These are phyloP conservation scores for Thelonectria olida DNA, from an alignment of 2,329 filamentous ascomycete species.

Conservation along the genomic window DNA sequence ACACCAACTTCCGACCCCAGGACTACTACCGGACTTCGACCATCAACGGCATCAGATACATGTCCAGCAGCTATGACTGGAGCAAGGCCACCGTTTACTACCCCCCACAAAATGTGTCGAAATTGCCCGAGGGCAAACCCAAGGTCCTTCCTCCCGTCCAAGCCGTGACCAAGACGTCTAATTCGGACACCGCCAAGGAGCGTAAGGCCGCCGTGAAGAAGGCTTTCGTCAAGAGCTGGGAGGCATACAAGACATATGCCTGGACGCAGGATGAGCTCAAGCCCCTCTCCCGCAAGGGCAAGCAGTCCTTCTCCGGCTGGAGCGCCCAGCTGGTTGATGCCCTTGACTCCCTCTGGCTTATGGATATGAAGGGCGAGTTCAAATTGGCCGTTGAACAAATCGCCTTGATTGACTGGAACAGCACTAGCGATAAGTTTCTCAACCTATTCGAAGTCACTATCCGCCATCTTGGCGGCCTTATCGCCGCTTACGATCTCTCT, in stretches of 20 bases:
- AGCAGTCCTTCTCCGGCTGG: slow-evolving; percentile 62
- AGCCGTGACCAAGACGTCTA: slow-evolving; percentile 49
- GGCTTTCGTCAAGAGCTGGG: slow-evolving; percentile 58
- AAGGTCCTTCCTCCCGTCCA: slow-evolving; percentile 55
- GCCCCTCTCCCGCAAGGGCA: slow-evolving; percentile 57
- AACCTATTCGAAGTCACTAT: slow-evolving; percentile 73
- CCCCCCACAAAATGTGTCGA: slow-evolving; percentile 43
- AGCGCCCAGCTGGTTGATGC: slow-evolving; percentile 68
- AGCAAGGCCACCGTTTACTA: slow-evolving; percentile 44
- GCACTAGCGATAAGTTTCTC: slow-evolving; percentile 55
- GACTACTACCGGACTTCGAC: slow-evolving; percentile 30
- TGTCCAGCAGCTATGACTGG: slow-evolving; percentile 52
- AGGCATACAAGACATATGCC: slow-evolving; percentile 62
- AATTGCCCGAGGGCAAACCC: slow-evolving; percentile 47
- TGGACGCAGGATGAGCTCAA: slow-evolving; percentile 66
- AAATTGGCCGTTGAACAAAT: slow-evolving; percentile 56
- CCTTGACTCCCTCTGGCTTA: slow-evolving; percentile 68
- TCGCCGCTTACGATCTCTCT: slow-evolving; percentile 63
- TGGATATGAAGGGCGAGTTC: slow-evolving; percentile 67
- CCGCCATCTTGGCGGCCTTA: slow-evolving; percentile 61
- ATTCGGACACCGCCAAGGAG: slow-evolving; percentile 47
- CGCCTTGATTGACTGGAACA: slow-evolving; percentile 65
- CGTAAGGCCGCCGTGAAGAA: slow-evolving; percentile 50
- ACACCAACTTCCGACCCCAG: slow-evolving; percentile 36
- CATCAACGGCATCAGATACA: slow-evolving; percentile 41